Base-by-base conservation (phyloP, 2,329 filamentous ascomycete genomes). In the Fusarium sterilihyphosum region DNA sequence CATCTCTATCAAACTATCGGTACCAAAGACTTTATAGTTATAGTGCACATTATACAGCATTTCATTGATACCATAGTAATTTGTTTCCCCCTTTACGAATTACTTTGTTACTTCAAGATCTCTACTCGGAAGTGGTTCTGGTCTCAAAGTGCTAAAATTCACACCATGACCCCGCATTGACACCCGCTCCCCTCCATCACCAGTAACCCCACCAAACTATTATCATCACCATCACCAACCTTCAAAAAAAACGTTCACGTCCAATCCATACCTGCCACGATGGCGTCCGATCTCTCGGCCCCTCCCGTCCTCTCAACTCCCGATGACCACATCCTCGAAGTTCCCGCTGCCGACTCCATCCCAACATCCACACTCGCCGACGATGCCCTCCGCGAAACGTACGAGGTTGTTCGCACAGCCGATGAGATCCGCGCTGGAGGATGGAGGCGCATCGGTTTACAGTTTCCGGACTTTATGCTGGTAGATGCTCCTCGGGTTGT, bases 391-490 rank as follows among this genome's bases (percentile, higher is more conserved):
- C 85, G 86, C 63, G 84, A 91, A 46, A 92, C 93, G 56, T 99
- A 98, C 85, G 96, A 99, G 83, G 92, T 98, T 74, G 87, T 89
- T 67, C 89, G 94, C 65, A 98, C 96, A 0, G 89, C 94, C 56
- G 82, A 85, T 41, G 94, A 98, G 82, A 93, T 99, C 53, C 86
- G 87, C n/a, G 83, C 86, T 10, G 92, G 91, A 49, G 87, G 87
- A 81, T 97, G 94, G 89, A 89, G 85, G 71, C 89, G 93, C 58
- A 89, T 99, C 38, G 96, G 95, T 2, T 85, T 99, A n/a, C 96
- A 99, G 81, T 98, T 99, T 77, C 96, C 96, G 0, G 96, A 99
- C 83, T 88, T 92, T 35, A 97, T 98, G 94, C 88, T 99, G 2
- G 87, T 90, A 2, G 95, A 99, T 86, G 94, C 94, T 14, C 92